Percentiles rank a stretch among this genome's conserved stretches.
Conservation (phyloP, 345 rosid species). For the Populus euphratica region DNA sequence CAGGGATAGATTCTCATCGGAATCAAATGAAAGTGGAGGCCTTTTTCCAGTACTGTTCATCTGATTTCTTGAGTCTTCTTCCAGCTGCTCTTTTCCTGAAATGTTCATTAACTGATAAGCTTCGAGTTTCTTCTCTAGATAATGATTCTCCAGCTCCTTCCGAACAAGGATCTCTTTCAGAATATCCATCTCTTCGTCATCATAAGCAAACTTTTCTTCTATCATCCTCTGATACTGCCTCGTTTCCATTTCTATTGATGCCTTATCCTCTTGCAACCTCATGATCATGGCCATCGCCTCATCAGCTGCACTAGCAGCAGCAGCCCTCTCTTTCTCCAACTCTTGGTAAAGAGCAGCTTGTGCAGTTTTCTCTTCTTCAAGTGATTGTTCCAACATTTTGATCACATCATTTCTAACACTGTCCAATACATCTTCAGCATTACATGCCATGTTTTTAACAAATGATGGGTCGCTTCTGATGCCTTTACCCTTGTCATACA, state of each 20-base stretch:
- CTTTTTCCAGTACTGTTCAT: conserved; percentile 10
- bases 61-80: conserved; percentile 8
- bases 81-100: conserved; percentile 6
- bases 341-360: conserved; percentile 23
- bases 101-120: conserved; percentile 17
- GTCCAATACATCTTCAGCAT: conserved; percentile 2
- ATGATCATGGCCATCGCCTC: conserved; percentile 37
- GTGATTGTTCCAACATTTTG: conserved; percentile 11
- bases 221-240: conserved; percentile 31
- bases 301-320: conserved; percentile 33
- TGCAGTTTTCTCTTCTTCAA: conserved; percentile 21
- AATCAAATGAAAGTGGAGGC: conserved; percentile 17
- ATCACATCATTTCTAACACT: conserved; percentile 8
- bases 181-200: conserved; percentile 33
- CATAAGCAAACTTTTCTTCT: conserved; percentile 28
- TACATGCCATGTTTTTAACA: conserved; percentile 16
- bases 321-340: conserved; percentile 35
- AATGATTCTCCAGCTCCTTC: conserved; percentile 31
- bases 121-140: conserved; percentile 24
- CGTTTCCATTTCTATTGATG: conserved; percentile 27
- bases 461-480: conserved; percentile 19
- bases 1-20: conserved; percentile 16
- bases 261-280: conserved; percentile 34
- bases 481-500: conserved; percentile 22
- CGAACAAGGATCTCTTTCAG: conserved; percentile 29